Evolutionary conservation across 73 alveolate species (phyloP), one percentile per base, ranked within the genome.

Genomic region (Halteria grandinella): DNA sequence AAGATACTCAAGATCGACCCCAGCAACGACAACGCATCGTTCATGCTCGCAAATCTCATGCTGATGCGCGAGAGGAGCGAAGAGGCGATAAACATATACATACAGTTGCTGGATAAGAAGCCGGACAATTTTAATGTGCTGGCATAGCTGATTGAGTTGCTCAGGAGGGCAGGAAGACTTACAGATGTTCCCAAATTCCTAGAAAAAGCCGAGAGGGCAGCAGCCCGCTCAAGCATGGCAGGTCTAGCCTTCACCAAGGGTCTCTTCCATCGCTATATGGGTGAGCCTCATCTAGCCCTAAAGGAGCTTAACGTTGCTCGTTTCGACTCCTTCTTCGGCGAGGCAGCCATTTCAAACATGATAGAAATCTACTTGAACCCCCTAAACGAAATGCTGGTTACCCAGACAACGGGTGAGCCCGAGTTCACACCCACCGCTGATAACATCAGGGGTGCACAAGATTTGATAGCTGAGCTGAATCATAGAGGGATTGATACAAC

Each of bases 241-340:
- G 99, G 99, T 28, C 85, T 94, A 29, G 96, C 97, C 55, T 96
- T 71, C 53, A 86, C 98, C 49, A 96, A 95, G 89, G 99, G 99
- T 0, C 91, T 96, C 25, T 96, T 74, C 74, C 85, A 92, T 70
- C 91, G 93, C 72, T 92, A 86, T 72, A 60, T 79, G 50, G 97
- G 96, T 24, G 92, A 82, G 75, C 95, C 97, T 0, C 83, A 94
- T 70, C 92, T 90, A 55, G 97, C 99, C 44, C 77, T 96, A 27
- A 89, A 85, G 28, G 97, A 95, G 72, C 83, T 96, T 66, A 92
- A 95, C 52, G 83, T 84, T 47, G 98, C 99, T 0, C 88, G 96
- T 80, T 94, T 87, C 57, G 97, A 95, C 62, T 81, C 79, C 45
- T 91, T 90, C 85, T 96, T 92, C 77, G 98, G 98, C 1, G 93